These are phyloP conservation scores for Spinacia oleracea DNA, from an alignment of 179 eudicot species.

Conservation along the genomic window DNA sequence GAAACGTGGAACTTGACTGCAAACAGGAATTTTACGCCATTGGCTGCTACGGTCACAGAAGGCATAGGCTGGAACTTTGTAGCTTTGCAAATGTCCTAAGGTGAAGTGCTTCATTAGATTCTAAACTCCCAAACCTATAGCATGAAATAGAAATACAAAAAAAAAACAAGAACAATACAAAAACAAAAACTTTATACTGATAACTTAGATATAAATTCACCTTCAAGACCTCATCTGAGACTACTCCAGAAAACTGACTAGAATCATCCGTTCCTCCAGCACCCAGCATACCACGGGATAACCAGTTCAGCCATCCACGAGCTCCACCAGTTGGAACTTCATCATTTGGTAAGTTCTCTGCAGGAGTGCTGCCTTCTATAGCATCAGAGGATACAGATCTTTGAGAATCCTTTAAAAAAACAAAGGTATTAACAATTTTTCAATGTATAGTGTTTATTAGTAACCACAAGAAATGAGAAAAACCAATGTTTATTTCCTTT, in stretches of 20 bases:
- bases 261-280: slow-evolving; percentile 99
- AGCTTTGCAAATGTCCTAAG: slow-evolving; percentile 94
- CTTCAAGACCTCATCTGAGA: slow-evolving; percentile 94
- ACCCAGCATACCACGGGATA: slow-evolving; percentile 96
- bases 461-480: slow-evolving; percentile 1
- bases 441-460: neutral
- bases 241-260: slow-evolving; percentile 93
- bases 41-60: slow-evolving; percentile 37
- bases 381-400: slow-evolving; percentile 40
- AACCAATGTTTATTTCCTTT: neutral
- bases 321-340: slow-evolving; percentile 57
- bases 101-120: neutral
- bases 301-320: slow-evolving; percentile 97
- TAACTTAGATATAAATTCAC: slow-evolving; percentile 34
- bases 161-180: too few species aligned
- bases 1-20: slow-evolving; percentile 54
- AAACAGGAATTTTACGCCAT: slow-evolving; percentile 43
- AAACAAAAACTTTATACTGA: neutral
- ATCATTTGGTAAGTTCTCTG: slow-evolving; percentile 51
- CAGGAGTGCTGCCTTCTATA: slow-evolving; percentile 27
- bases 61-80: slow-evolving; percentile 77
- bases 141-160: neutral
- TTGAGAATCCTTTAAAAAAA: slow-evolving; percentile 59
- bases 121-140: neutral
- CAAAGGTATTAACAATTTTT: neutral